Base-by-base conservation (phyloP, 768 basidiomycete genomes). In the Termitomyces sp. region DNA sequence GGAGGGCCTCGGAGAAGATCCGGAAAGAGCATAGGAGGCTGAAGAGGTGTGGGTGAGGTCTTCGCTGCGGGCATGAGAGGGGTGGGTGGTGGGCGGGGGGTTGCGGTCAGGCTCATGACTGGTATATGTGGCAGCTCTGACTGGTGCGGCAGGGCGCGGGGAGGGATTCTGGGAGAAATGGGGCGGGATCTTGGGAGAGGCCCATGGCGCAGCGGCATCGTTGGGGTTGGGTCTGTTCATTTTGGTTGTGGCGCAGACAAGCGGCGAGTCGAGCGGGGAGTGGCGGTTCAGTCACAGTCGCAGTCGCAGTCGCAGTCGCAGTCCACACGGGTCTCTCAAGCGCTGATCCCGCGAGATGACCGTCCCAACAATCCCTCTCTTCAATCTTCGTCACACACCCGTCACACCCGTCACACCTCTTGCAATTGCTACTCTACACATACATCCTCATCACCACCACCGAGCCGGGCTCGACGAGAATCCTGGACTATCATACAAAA, bases 401-500 rank as follows among this genome's bases (percentile, higher is more conserved):
- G 43, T 54, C 34, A 45, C 62, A 61, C 56, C 19, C 27, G 61
- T 62, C 42, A 62, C 58, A 14, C 16, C n/a, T n/a, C n/a, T n/a
- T n/a, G n/a, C n/a, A n/a, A n/a, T 21, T 27, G 29, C 29, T 29
- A 29, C 4, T 29, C 3, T 29, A 29, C 29, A 29, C 29, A 29
- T 7, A 29, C 29, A 29, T 7, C 40, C 21, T 57, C 55, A 25
- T 77, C 65, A 83, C 74, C 75, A 82, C 81, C 80, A 83, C 54
- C 75, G 70, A 17, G 75, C 71, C 1, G 86, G 85, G 63, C 83
- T 85, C 46, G 69, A 72, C 45, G 77, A 63, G 58, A 78, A 59
- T 47, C 81, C 84, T n/a, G 90, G 90, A 67, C 89, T 90, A 60
- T 89, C 85, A 62, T 90, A 92, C 63, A 91, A 65, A 60, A 87